A percentile compares a stretch with the other conserved stretches of the same genome.
Conservation (phyloP, 495 filamentous ascomycete genomes). For the Halenospora varia region DNA sequence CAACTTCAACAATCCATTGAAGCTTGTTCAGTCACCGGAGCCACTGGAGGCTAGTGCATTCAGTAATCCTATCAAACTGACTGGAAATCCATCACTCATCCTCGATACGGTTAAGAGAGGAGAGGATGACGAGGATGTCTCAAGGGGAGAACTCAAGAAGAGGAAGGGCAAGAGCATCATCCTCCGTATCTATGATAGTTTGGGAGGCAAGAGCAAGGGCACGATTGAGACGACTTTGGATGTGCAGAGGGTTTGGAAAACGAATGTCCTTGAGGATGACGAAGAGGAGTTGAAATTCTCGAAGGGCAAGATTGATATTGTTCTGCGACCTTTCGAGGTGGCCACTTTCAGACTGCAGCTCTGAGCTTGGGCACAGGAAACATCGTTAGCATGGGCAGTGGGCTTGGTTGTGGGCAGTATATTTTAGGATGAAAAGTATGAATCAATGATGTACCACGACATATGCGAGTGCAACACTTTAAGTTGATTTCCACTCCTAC, state of each 20-base stretch:
- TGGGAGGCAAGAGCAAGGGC: constrained; percentile 77
- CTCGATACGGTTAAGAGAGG: constrained; percentile 87
- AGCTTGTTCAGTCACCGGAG: constrained; percentile 37
- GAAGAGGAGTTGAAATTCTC: constrained; percentile 49
- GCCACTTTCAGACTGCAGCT: constrained; percentile 72
- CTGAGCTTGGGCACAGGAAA: background rate
- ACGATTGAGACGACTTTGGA: constrained; percentile 59
- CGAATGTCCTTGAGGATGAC: constrained; percentile 75
- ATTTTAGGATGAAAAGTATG: too few species aligned
- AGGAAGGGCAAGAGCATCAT: constrained; percentile 75
- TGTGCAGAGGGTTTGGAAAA: constrained; percentile 74
- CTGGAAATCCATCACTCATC: constrained; percentile 57
- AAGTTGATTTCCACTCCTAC: too few species aligned
- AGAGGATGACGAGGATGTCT: constrained; percentile 92
- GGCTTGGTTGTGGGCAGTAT: too few species aligned
- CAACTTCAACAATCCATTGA: constrained; percentile 85
- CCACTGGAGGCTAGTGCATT: constrained; percentile 31
- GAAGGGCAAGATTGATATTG: constrained; percentile 52
- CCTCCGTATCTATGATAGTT: constrained; percentile 79
- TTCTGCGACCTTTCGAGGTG: constrained; percentile 84
- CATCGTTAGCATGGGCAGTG: too few species aligned
- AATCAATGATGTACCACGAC: too few species aligned
- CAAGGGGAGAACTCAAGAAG: constrained; percentile 59
- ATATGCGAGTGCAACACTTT: too few species aligned
- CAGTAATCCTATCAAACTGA: constrained; percentile 47